These are phyloP conservation scores for Melastoma malabathricum DNA, from an alignment of 345 rosid genomes.

Conservation along the genomic window DNA sequence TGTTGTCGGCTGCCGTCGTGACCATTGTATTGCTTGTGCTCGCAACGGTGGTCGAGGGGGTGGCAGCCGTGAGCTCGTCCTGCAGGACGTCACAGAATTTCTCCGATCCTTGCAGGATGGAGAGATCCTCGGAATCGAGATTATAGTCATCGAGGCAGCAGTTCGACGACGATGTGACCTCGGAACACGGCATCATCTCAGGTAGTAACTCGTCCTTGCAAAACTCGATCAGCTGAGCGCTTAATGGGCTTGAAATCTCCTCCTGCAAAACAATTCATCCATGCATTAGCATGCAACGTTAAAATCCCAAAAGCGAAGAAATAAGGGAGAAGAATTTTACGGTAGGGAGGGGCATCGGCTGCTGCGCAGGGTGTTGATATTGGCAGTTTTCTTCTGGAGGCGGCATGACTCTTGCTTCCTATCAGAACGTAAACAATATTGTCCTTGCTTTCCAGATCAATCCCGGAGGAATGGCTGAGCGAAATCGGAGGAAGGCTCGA, in stretches of 20 bases:
- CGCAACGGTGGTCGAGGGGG: slow-evolving; percentile 13
- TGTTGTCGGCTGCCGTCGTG: slow-evolving; percentile 13
- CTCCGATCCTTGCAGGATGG: slow-evolving; percentile 17
- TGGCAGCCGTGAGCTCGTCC: slow-evolving; percentile 14
- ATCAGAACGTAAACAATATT: too few relatives aligned
- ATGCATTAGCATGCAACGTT: not conserved
- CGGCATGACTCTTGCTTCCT: too few relatives aligned
- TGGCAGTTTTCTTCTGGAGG: too few relatives aligned
- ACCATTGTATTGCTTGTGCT: slow-evolving; percentile 10
- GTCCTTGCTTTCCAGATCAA: too few relatives aligned
- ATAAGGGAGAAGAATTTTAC: too few relatives aligned
- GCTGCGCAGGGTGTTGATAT: too few relatives aligned
- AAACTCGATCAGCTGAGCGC: slow-evolving; percentile 50
- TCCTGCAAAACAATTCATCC: slow-evolving; percentile 29
- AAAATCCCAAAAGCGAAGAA: too few relatives aligned
- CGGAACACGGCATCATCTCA: slow-evolving; percentile 61
- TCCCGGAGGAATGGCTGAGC: too few relatives aligned
- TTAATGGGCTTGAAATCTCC: slow-evolving; percentile 60
- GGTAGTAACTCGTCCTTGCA: slow-evolving; percentile 48
- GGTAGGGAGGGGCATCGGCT: too few relatives aligned
- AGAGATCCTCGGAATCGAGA: slow-evolving; percentile 21
- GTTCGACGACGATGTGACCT: slow-evolving; percentile 45
- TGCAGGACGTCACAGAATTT: slow-evolving; percentile 12
- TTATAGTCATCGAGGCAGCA: slow-evolving; percentile 41
- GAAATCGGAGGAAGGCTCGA: too few relatives aligned